Base-by-base conservation (phyloP, 768 basidiomycete genomes). In the Auriscalpium microsporum region DNA sequence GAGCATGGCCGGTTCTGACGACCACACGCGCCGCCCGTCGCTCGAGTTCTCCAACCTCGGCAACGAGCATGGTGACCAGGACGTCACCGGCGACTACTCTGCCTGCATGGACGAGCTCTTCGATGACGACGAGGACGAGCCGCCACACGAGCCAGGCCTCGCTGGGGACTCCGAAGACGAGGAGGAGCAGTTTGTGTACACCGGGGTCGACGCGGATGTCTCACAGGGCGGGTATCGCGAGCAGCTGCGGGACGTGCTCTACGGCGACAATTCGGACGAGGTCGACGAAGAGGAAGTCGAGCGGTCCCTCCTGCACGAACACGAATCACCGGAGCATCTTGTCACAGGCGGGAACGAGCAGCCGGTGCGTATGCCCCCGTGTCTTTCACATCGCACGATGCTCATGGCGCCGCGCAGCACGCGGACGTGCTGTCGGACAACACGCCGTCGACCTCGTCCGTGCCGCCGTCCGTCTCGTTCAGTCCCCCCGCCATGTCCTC, bases 221-320 rank as follows among this genome's bases (percentile, higher is more conserved):
- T n/a, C n/a, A n/a, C n/a, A n/a, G n/a, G n/a, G n/a, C n/a, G n/a
- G n/a, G n/a, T n/a, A n/a, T n/a, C n/a, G n/a, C n/a, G n/a, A n/a
- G n/a, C n/a, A n/a, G n/a, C n/a, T n/a, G n/a, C n/a, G n/a, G n/a
- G n/a, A n/a, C n/a, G n/a, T n/a, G n/a, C n/a, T n/a, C n/a, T n/a
- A n/a, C n/a, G 76, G 82, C 46, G 87, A 90, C 50, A 82, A 87
- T 23, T 93, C 38, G 89, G 83, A 16, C 72, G 86, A 87, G 10
- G 74, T 78, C 54, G 76, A 73, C 40, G 76, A 77, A 38, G 77
- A 81, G 47, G 72, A 74, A 36, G 73, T 69, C 17, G 74, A 75
- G 56, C 69, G 61, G 21, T 75, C 77, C 19, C 68, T 81, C 36
- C 57, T 76, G 14, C 69, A 74, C 37, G 75, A 73, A 13, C 8